Evolutionary conservation across 2,329 filamentous ascomycete species (phyloP).

Genomic region (Zymoseptoria tritici): DNA sequence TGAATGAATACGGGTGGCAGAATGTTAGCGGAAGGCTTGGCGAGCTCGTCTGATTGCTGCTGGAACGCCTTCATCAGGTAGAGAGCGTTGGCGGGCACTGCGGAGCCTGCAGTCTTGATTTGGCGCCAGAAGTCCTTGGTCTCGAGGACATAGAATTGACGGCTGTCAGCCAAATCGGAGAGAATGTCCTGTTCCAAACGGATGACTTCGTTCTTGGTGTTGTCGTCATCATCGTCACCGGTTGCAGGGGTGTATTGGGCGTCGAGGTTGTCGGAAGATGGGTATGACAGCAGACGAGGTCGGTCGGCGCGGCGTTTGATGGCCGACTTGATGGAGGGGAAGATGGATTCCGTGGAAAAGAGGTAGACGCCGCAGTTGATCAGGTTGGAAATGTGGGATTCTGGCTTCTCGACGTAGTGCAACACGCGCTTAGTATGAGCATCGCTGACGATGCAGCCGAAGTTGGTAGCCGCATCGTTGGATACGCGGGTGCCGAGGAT

Average conservation of each 20-base stretch:
- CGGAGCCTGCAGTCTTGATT: slow-evolving; percentile 97
- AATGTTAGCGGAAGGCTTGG: slow-evolving; percentile 76
- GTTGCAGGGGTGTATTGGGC: slow-evolving; percentile 50
- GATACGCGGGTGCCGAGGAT: slow-evolving; percentile 88
- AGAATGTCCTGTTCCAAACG: slow-evolving; percentile 96
- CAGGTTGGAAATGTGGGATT: slow-evolving; percentile 93
- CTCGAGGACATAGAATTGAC: slow-evolving; percentile 97
- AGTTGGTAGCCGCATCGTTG: slow-evolving; percentile 89
- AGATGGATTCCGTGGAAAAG: slow-evolving; percentile 91
- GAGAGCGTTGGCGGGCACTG: slow-evolving; percentile 90
- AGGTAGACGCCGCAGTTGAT: slow-evolving; percentile 99
- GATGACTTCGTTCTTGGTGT: slow-evolving; percentile 74
- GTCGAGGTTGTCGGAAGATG: slow-evolving; percentile 88
- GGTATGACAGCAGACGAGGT: slow-evolving; percentile 87
- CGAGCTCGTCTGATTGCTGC: slow-evolving; percentile 70
- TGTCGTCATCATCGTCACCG: slow-evolving; percentile 62
- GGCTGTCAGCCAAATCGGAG: slow-evolving; percentile 89
- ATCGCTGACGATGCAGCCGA: slow-evolving; percentile 96
- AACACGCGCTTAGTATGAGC: slow-evolving; percentile 88
- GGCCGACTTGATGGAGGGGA: slow-evolving; percentile 85
- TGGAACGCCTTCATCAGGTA: slow-evolving; percentile 95
- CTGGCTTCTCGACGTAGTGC: slow-evolving; percentile 98
- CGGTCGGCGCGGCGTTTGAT: slow-evolving; percentile 94
- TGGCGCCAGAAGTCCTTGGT: slow-evolving; percentile 99
- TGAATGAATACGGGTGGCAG: slow-evolving; percentile 93